These are phyloP conservation scores for Stygiomarasmius scandens DNA, from an alignment of 1,284 basidiomycete genomes.

Conservation along the genomic window DNA sequence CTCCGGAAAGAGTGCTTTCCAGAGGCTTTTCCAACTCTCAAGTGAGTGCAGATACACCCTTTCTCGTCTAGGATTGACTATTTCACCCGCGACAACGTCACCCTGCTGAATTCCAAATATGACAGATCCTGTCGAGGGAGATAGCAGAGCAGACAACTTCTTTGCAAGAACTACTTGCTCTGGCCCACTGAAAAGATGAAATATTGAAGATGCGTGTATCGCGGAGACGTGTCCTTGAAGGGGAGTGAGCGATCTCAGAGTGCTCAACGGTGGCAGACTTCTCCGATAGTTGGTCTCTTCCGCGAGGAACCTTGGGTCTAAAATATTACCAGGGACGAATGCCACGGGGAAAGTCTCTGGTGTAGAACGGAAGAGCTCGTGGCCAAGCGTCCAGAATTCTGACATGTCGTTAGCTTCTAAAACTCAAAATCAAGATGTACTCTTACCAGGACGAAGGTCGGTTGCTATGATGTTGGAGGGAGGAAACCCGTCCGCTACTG, in stretches of 20 bases:
- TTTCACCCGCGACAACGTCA: background rate
- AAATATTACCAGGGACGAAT: background rate
- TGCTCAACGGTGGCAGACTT: background rate
- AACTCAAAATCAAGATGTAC: background rate
- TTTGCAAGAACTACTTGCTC: background rate
- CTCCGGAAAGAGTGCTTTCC: background rate
- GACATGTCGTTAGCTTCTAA: background rate
- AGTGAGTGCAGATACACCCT: background rate
- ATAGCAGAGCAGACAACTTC: background rate
- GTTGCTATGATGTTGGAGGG: background rate
- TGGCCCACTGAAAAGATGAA: background rate
- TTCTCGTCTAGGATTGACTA: background rate
- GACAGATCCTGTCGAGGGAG: background rate
- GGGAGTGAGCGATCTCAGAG: background rate
- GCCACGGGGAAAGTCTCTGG: background rate
- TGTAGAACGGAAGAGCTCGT: background rate
- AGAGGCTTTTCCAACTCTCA: background rate
- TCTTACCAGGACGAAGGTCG: background rate
- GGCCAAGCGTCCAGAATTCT: background rate
- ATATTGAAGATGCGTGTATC: too few species aligned
- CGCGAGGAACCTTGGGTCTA: background rate
- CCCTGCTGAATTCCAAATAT: background rate
- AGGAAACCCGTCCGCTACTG: slow-evolving; percentile 26
- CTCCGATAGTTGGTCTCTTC: background rate
- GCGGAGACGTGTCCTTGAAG: background rate